Percentiles rank a stretch among this genome's conserved stretches.
phyloP scores from a whole-genome alignment of 768 basidiomycete species.

The Boletus sp. region DNA sequence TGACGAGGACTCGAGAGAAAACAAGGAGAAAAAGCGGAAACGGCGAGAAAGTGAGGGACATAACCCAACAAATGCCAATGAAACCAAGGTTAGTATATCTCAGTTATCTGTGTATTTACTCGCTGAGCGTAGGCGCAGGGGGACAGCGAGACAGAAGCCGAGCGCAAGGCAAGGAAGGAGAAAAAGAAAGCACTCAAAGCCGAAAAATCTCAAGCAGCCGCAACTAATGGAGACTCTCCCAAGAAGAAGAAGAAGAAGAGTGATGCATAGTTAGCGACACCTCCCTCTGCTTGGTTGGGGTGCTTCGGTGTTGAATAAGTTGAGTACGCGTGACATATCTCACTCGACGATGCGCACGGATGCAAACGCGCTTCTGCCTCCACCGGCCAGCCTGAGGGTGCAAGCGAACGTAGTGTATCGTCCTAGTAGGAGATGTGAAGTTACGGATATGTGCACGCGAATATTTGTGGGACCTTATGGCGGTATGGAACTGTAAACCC shows the following conservation, averaged over 20 bases:
- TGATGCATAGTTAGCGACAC: conserved; percentile 25
- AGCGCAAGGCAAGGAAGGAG: conserved; percentile 80
- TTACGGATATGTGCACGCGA: too few species aligned
- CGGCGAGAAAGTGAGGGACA: conserved; percentile 57
- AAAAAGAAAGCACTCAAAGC: conserved; percentile 76
- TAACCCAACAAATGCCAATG: conserved; percentile 39
- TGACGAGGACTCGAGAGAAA: conserved; percentile 35
- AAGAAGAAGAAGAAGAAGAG: conserved; percentile 44
- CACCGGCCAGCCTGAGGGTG: too few species aligned
- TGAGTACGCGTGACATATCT: neutral
- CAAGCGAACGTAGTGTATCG: neutral
- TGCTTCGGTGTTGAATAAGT: neutral
- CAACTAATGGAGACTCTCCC: conserved; percentile 40
- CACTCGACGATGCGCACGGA: neutral
- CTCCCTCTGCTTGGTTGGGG: neutral
- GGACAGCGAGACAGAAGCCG: conserved; percentile 73
- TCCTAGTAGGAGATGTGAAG: too few species aligned
- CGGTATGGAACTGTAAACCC: too few species aligned
- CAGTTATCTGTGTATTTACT: conserved; percentile 5
- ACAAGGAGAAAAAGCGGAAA: conserved; percentile 45
- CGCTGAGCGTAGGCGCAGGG: conserved; percentile 27
- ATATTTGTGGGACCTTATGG: too few species aligned
- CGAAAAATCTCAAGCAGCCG: conserved; percentile 57
- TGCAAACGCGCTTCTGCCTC: neutral
- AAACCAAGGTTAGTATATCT: conserved; percentile 39